Conservation (phyloP, 2,329 filamentous ascomycete species). For the Colletotrichum chlorophyti region DNA sequence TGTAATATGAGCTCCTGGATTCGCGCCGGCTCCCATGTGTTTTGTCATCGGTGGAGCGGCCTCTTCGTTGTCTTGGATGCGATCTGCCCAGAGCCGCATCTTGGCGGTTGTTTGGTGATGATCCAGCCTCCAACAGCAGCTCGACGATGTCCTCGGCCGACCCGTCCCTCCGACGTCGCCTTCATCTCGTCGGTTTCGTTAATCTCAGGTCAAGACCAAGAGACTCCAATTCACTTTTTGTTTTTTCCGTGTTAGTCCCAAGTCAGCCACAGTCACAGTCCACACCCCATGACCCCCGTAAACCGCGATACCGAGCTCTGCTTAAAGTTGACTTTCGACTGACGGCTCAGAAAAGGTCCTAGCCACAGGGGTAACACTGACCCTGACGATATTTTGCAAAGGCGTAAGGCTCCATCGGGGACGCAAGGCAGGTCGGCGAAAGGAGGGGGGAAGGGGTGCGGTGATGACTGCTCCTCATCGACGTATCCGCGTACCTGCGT, state of each 20-base stretch:
- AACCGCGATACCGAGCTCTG: conserved; percentile 24
- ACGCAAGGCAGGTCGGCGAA: conserved; percentile 13
- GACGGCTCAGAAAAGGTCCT: conserved; percentile 17
- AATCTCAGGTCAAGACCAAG: no score
- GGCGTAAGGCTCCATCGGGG: conserved; percentile 17
- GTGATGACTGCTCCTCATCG: not conserved
- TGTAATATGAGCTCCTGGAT: conserved; percentile 1
- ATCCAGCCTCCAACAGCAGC: conserved; percentile 1
- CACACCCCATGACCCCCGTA: not conserved
- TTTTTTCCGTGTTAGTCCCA: no score
- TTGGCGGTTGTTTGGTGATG: conserved; percentile 13
- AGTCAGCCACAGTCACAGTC: no score
- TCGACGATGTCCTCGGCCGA: not conserved
- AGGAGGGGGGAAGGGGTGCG: not conserved
- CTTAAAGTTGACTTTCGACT: conserved; percentile 23
- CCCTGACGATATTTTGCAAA: conserved; percentile 9
- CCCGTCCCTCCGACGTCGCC: not conserved
- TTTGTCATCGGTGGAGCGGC: not conserved
- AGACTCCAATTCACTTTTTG: no score
- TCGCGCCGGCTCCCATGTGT: conserved; percentile 6
- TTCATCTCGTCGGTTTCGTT: not conserved
- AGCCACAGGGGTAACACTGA: conserved; percentile 19
- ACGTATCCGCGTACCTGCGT: not conserved
- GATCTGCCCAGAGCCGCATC: conserved; percentile 17
- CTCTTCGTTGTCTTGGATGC: conserved; percentile 16